Evolutionary conservation across 2,329 filamentous ascomycete genomes (phyloP).

Genomic region (Stachybotrys chlorohalonatus): DNA sequence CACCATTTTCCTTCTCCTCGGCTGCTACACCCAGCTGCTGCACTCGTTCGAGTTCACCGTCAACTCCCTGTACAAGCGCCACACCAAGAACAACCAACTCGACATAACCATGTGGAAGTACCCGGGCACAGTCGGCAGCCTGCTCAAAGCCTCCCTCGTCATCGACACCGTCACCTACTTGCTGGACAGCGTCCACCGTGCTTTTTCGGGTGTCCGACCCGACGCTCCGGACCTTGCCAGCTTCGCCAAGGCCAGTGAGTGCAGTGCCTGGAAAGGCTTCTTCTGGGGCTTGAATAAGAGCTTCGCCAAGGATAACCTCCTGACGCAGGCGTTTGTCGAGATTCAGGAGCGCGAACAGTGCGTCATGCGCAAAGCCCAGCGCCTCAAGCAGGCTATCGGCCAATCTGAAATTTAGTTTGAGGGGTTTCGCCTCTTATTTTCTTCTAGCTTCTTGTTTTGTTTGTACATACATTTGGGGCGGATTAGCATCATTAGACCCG

Average conservation of each 20-base stretch:
- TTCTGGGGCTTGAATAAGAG: slow-evolving; percentile 3
- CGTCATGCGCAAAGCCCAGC: slow-evolving; percentile 4
- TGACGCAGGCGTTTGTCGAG: slow-evolving; percentile 5
- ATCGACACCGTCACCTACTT: slow-evolving; percentile 7
- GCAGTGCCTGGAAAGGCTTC: slow-evolving; percentile 3
- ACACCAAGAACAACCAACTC: neutral
- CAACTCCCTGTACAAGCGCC: slow-evolving; percentile 4
- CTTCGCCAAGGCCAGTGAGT: neutral
- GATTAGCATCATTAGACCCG: too few relatives aligned
- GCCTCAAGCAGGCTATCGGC: slow-evolving; percentile 5
- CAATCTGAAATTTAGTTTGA: slow-evolving; percentile 4
- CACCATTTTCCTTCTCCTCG: slow-evolving; percentile 4
- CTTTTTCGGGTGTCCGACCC: neutral
- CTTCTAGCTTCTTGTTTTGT: too few relatives aligned
- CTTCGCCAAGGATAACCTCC: slow-evolving; percentile 3
- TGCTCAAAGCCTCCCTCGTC: slow-evolving; percentile 4
- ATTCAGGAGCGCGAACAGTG: slow-evolving; percentile 6
- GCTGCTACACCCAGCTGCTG: slow-evolving; percentile 6
- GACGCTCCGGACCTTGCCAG: neutral
- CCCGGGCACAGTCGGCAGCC: slow-evolving; percentile 1
- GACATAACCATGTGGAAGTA: neutral
- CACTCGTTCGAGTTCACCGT: slow-evolving; percentile 6
- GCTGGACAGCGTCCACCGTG: slow-evolving; percentile 3
- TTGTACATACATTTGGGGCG: too few relatives aligned
- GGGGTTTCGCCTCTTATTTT: too few relatives aligned